A percentile compares a stretch with the other conserved stretches of the same genome.
Conservation (phyloP, 805 yeast genomes). For the Cyberlindnera subsufficiens region DNA sequence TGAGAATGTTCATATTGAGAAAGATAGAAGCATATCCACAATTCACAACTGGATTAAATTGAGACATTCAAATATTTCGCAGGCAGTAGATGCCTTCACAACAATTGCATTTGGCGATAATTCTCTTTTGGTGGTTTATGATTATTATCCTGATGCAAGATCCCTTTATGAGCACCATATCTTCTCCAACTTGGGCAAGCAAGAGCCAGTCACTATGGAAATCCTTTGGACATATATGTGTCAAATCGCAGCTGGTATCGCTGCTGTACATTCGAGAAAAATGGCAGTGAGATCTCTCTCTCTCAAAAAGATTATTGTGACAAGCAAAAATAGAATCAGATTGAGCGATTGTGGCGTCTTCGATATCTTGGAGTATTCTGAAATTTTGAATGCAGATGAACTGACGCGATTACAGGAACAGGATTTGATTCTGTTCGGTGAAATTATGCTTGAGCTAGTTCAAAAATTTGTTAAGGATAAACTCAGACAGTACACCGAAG, state of each 20-base stretch:
- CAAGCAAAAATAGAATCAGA: constrained; percentile 66
- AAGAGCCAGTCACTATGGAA: constrained; percentile 53
- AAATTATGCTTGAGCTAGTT: constrained; percentile 46
- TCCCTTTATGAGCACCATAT: constrained; percentile 69
- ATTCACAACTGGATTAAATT: constrained; percentile 65
- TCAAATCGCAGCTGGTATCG: constrained; percentile 68
- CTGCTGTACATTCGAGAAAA: constrained; percentile 58
- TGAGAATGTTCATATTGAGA: constrained; percentile 48
- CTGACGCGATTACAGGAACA: constrained; percentile 34
- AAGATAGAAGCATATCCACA: constrained; percentile 53
- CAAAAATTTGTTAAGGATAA: constrained; percentile 3
- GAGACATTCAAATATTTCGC: constrained; percentile 53
- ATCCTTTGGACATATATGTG: constrained; percentile 70
- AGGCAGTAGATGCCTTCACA: constrained; percentile 76
- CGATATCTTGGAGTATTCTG: constrained; percentile 53
- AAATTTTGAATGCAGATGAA: constrained; percentile 13
- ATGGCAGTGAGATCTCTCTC: constrained; percentile 60
- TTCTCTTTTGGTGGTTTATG: constrained; percentile 74
- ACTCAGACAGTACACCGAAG: constrained; percentile 8
- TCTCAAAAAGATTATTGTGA: constrained; percentile 64
- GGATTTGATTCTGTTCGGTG: constrained; percentile 59
- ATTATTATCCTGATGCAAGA: constrained; percentile 72
- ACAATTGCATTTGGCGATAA: constrained; percentile 79
- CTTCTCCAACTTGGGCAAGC: constrained; percentile 32
- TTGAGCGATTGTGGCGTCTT: constrained; percentile 64